These are phyloP conservation scores for Gastrolobium villosum DNA, from an alignment of 306 rosid genomes.

Conservation along the genomic window DNA sequence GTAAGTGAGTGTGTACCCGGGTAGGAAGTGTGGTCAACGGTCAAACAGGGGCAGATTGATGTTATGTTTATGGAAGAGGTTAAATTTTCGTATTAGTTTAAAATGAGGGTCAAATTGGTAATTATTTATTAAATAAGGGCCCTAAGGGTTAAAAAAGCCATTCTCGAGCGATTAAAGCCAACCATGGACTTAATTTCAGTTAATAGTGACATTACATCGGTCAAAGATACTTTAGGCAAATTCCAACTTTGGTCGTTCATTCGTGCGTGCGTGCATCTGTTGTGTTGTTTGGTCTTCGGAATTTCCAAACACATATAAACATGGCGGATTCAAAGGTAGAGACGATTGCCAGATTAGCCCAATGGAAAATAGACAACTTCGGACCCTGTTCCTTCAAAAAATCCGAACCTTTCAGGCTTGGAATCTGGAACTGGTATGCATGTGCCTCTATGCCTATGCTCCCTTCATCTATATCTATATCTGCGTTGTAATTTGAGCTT, in stretches of 20 bases:
- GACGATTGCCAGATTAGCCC: slow-evolving; percentile 81
- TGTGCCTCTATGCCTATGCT: not conserved
- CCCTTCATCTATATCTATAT: not conserved
- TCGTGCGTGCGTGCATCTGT: not conserved
- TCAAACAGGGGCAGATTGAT: too few relatives aligned
- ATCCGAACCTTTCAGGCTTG: slow-evolving; percentile 88
- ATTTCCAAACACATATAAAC: not conserved
- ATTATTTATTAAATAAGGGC: too few relatives aligned
- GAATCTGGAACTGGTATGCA: slow-evolving; percentile 89
- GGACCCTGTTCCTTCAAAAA: slow-evolving; percentile 79
- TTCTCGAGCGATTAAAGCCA: too few relatives aligned
- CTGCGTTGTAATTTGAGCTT: not conserved
- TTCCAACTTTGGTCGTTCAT: not conserved
- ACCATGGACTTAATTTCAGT: too few relatives aligned
- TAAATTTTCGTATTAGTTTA: too few relatives aligned
- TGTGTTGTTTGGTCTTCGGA: not conserved
- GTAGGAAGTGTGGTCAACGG: too few relatives aligned
- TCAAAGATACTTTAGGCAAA: not conserved
- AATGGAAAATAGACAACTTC: slow-evolving; percentile 88
- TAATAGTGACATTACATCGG: too few relatives aligned
- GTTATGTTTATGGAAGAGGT: too few relatives aligned
- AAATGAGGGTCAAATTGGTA: too few relatives aligned
- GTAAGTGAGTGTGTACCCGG: too few relatives aligned
- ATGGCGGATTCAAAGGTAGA: slow-evolving; percentile 87
- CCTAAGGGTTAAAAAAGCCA: too few relatives aligned